Percentiles rank a stretch among this genome's conserved stretches.
These are phyloP conservation scores for Collariella sp. DNA, from an alignment of 495 filamentous ascomycete species.

Conservation along the genomic window DNA sequence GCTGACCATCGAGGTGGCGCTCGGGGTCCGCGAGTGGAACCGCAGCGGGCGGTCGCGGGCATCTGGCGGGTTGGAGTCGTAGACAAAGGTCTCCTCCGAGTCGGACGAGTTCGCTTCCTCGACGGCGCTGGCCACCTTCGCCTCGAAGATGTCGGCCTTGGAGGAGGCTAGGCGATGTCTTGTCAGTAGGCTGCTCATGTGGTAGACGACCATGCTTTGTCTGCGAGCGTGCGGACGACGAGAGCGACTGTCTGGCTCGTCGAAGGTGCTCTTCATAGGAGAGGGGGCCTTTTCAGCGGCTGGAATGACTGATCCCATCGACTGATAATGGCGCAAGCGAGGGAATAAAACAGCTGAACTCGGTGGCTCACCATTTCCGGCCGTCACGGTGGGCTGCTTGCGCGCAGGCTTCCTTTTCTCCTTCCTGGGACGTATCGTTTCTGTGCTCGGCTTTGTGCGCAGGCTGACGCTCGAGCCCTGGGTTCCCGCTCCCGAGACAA, in stretches of 20 bases:
- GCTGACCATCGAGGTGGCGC: conserved; percentile 82
- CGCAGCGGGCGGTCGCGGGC: conserved; percentile 63
- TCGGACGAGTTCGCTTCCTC: conserved; percentile 84
- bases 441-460: conserved; percentile 76
- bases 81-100: conserved; percentile 97
- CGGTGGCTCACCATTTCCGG: conserved; percentile 60
- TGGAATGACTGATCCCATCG: conserved; percentile 30
- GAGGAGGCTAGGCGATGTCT: conserved; percentile 61
- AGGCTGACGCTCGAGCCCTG: conserved; percentile 63
- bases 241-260: conserved; percentile 15
- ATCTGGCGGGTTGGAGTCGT: conserved; percentile 96
- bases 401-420: conserved; percentile 73
- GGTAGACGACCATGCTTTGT: conserved; percentile 25
- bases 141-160: conserved; percentile 97
- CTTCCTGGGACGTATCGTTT: conserved; percentile 91
- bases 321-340: conserved; percentile 28
- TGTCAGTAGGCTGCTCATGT: conserved; percentile 46
- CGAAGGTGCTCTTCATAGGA: conserved; percentile 31
- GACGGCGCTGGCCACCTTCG: conserved; percentile 88
- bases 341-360: conserved; percentile 17
- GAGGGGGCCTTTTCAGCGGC: conserved; percentile 21
- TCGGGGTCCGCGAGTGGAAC: conserved; percentile 92
- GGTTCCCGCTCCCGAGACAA: conserved; percentile 58
- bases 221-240: conserved; percentile 14
- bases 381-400: conserved; percentile 61